Evolutionary conservation across 345 rosid genomes (phyloP).

Genomic region (Acer saccharum): DNA sequence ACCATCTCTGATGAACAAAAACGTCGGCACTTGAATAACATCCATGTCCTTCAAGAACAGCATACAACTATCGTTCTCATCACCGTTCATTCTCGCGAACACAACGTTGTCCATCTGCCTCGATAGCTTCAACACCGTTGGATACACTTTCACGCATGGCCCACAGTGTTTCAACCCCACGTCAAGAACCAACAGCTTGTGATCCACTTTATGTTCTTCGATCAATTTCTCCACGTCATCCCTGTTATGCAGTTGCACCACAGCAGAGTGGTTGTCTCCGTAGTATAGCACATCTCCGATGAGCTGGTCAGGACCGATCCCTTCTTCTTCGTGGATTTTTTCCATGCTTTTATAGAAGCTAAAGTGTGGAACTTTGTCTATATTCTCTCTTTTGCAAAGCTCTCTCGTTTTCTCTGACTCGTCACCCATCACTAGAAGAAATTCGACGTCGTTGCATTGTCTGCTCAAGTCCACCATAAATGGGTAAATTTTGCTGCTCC

Average conservation of each 20-base stretch:
- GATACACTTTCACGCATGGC: slow-evolving; percentile 96
- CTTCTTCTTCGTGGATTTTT: slow-evolving; percentile 92
- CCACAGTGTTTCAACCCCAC: slow-evolving; percentile 91
- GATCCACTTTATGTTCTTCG: slow-evolving; percentile 61
- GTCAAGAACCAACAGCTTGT: slow-evolving; percentile 79
- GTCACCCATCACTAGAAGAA: slow-evolving; percentile 82
- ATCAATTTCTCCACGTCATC: slow-evolving; percentile 81
- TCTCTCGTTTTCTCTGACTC: slow-evolving; percentile 77
- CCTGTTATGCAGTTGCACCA: slow-evolving; percentile 70
- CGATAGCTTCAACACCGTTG: slow-evolving; percentile 79
- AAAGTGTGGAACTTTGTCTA: slow-evolving; percentile 81
- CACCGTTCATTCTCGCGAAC: slow-evolving; percentile 92
- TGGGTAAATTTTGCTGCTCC: slow-evolving; percentile 72
- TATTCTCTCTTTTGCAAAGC: slow-evolving; percentile 77
- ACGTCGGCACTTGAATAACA: slow-evolving; percentile 83
- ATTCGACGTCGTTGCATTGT: slow-evolving; percentile 78
- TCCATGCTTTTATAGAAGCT: slow-evolving; percentile 89
- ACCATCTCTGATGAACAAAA: slow-evolving; percentile 82
- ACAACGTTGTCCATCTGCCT: slow-evolving; percentile 78
- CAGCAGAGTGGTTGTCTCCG: slow-evolving; percentile 85
- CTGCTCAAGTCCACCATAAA: slow-evolving; percentile 86
- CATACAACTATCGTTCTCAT: slow-evolving; percentile 96
- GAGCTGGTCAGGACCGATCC: slow-evolving; percentile 75
- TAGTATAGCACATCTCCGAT: slow-evolving; percentile 92
- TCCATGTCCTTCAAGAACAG: slow-evolving; percentile 81